A percentile compares a stretch with the other conserved stretches of the same genome.
Conservation (phyloP, 2,329 filamentous ascomycete species). For the Septoria linicola region DNA sequence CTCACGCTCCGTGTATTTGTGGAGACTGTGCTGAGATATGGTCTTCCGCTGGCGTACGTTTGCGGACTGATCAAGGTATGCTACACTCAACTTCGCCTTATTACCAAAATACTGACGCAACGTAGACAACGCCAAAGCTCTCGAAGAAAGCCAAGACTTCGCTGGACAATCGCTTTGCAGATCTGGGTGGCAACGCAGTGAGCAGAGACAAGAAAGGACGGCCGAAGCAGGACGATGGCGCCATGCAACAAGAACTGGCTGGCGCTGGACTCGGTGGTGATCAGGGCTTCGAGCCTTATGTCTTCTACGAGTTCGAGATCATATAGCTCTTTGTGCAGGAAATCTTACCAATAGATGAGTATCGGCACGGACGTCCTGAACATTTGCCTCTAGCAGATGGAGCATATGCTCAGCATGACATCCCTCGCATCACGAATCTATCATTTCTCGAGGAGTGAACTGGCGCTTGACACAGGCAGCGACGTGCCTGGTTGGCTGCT, state of each 20-base stretch:
- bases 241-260: slow-evolving; percentile 78
- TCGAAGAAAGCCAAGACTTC: slow-evolving; percentile 66
- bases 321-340: slow-evolving; percentile 39
- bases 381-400: background rate
- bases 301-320: slow-evolving; percentile 94
- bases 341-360: background rate
- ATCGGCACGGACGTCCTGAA: background rate
- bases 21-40: slow-evolving; percentile 95
- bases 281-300: slow-evolving; percentile 89
- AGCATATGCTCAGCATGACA: no score
- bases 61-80: slow-evolving; percentile 78
- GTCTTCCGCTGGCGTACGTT: slow-evolving; percentile 85
- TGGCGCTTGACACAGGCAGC: no score
- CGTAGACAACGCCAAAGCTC: slow-evolving; percentile 76
- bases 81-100: background rate
- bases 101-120: background rate
- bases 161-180: slow-evolving; percentile 82
- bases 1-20: slow-evolving; percentile 91
- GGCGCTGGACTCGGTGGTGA: slow-evolving; percentile 68
- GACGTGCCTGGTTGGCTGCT: no score
- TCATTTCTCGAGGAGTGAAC: no score
- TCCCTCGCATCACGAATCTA: no score
- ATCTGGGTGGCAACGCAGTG: slow-evolving; percentile 91
- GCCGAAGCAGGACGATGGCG: slow-evolving; percentile 83
- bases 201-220: slow-evolving; percentile 90